These are phyloP conservation scores for Solanum aculeatissimum DNA, from an alignment of 305 asterid species.

Conservation along the genomic window DNA sequence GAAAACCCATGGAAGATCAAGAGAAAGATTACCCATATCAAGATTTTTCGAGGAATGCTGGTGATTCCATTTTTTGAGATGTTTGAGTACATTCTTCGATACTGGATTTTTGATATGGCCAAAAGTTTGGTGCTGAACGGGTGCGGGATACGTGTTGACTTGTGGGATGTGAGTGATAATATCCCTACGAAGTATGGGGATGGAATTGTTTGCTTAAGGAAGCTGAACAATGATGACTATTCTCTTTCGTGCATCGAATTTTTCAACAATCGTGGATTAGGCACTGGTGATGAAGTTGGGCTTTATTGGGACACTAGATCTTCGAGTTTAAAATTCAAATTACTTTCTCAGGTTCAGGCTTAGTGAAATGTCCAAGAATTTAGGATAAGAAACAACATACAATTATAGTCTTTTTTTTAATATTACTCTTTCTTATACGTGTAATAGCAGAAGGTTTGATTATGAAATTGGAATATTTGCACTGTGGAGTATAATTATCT, in stretches of 20 bases:
- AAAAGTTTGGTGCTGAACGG: constrained; percentile 18
- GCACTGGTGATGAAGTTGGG: constrained; percentile 28
- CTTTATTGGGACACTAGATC: not conserved
- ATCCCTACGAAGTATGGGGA: constrained; percentile 16
- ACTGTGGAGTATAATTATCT: not conserved
- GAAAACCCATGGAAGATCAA: constrained; percentile 30
- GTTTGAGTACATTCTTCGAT: constrained; percentile 27
- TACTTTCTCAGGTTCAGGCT: not conserved
- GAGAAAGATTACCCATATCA: constrained; percentile 18
- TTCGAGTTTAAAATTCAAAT: not conserved
- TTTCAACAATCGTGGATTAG: constrained; percentile 9
- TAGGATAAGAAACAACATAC: not conserved
- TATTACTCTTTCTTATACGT: not conserved
- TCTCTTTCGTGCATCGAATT: not conserved
- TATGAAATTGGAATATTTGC: not conserved
- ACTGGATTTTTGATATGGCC: constrained; percentile 22
- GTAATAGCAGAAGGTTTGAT: not conserved
- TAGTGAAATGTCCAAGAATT: not conserved
- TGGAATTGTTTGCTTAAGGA: constrained; percentile 11
- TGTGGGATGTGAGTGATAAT: constrained; percentile 34
- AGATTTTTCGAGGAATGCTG: constrained; percentile 15
- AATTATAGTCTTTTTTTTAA: too few species aligned
- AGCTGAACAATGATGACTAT: constrained; percentile 15
- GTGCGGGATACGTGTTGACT: constrained; percentile 7
- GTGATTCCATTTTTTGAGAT: constrained; percentile 17